Base-by-base conservation (phyloP, 2,329 filamentous ascomycete genomes). In the Fusarium equiseti region DNA sequence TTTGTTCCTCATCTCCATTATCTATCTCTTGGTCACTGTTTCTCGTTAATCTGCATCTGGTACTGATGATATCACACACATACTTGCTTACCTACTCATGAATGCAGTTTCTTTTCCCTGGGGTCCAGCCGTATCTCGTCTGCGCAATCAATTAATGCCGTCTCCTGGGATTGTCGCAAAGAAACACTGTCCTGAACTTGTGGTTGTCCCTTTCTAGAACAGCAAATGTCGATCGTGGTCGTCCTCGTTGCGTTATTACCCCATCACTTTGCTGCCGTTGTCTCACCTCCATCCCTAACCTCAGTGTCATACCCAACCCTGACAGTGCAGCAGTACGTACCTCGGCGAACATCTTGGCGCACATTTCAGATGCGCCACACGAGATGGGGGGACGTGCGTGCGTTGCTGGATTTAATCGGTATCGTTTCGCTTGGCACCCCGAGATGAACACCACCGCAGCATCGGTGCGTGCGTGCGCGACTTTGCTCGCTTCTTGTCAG, bases 361-460 rank as follows among this genome's bases (percentile, higher is more conserved):
- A 40, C 55, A 56, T 44, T 59, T 72, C 45, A 59, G 63, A 71
- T 66, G 66, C 59, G 63, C 66, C 66, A 73, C 70, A 56, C 44
- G 26, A 50, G 52, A 60, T 56, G 59, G 52, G 66, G 66, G 67
- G 58, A 57, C 43, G 53, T 56, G 53, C 66, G 59, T 68, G 70
- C 67, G 46, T 71, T 57, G 53, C 53, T 70, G 70, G 66, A 48
- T 64, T 71, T 65, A 59, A 71, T 73, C 66, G 66, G 66, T 55
- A 46, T 59, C 68, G 70, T 73, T 71, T 73, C 63, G 63, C 70
- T 68, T 71, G 70, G 66, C 62, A 70, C 46, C 42, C 61, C 59
- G 58, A 70, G 69, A 72, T 72, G 65, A 70, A 62, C 70, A 72
- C 68, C 58, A 56, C 46, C 62, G 49, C 53, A 54, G 45, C 38